These are phyloP conservation scores for Sclerotinia glacialis DNA, from an alignment of 2,329 filamentous ascomycete species.

Conservation along the genomic window DNA sequence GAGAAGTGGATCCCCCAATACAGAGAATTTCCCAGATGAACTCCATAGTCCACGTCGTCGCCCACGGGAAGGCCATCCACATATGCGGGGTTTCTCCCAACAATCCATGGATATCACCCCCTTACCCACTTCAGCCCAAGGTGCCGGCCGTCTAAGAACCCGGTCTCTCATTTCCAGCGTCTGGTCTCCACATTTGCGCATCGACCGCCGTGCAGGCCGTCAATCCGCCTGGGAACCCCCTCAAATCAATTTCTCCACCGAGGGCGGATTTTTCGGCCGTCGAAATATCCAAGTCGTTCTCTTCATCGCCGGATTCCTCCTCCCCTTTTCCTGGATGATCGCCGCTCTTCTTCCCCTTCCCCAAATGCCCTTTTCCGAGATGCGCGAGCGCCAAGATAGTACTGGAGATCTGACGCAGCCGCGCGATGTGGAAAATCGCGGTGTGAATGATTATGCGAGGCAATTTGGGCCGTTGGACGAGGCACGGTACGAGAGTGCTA, in stretches of 20 bases:
- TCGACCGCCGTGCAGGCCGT: conserved; percentile 58
- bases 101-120: conserved; percentile 48
- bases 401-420: conserved; percentile 30
- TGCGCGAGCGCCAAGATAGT: conserved; percentile 47
- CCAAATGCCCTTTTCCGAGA: conserved; percentile 50
- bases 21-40: conserved; percentile 48
- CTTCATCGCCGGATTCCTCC: conserved; percentile 74
- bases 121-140: conserved; percentile 29
- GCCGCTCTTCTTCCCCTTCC: conserved; percentile 73
- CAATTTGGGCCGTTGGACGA: conserved; percentile 38
- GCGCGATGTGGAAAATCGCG: conserved; percentile 3
- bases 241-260: conserved; percentile 61
- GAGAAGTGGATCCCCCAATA: conserved; percentile 49
- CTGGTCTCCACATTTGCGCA: conserved; percentile 71
- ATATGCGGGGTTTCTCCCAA: conserved; percentile 28
- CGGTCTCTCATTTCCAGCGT: conserved; percentile 59
- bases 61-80: conserved; percentile 42
- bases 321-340: conserved; percentile 79
- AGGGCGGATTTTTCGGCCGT: conserved; percentile 59
- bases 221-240: conserved; percentile 70
- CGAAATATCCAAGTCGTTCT: conserved; percentile 72
- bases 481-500: conserved; percentile 51
- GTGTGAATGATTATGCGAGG: conserved; percentile 32
- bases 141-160: conserved; percentile 32
- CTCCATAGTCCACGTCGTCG: conserved; percentile 49